These are phyloP conservation scores for Micromonas commoda DNA, from an alignment of 139 green algal genomes.

Conservation along the genomic window DNA sequence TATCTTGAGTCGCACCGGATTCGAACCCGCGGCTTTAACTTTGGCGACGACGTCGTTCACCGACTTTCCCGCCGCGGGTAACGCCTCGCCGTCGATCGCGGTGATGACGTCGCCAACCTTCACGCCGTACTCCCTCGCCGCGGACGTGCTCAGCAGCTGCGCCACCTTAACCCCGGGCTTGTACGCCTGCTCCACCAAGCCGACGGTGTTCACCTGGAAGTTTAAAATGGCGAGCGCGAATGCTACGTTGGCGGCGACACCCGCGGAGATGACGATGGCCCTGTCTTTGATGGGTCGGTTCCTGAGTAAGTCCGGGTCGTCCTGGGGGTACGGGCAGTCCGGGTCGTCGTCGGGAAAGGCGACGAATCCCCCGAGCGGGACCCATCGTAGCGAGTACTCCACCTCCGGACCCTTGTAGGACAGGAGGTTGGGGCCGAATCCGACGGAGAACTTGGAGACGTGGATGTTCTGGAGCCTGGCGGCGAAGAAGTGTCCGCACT, in stretches of 20 bases:
- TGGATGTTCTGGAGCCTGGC: slow-evolving; percentile 80
- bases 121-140: slow-evolving; percentile 7
- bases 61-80: slow-evolving; percentile 47
- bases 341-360: slow-evolving; percentile 95
- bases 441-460: slow-evolving; percentile 90
- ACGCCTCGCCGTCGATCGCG: slow-evolving; percentile 61
- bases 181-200: slow-evolving; percentile 48
- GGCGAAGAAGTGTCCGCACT: slow-evolving; percentile 84
- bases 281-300: slow-evolving; percentile 78
- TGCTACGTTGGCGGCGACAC: slow-evolving; percentile 86
- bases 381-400: slow-evolving; percentile 84
- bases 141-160: slow-evolving; percentile 38
- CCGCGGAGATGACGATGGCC: slow-evolving; percentile 78
- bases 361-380: slow-evolving; percentile 94
- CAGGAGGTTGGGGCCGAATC: slow-evolving; percentile 80
- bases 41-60: slow-evolving; percentile 13
- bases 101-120: slow-evolving; percentile 8
- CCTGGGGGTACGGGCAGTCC: slow-evolving; percentile 42
- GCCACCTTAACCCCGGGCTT: slow-evolving; percentile 67
- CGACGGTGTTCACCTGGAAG: slow-evolving; percentile 43
- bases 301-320: slow-evolving; percentile 90
- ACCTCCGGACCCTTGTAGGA: slow-evolving; percentile 56
- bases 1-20: not conserved
- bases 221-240: slow-evolving; percentile 81
- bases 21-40: not conserved